Base-by-base conservation (phyloP, 768 basidiomycete species). In the Tubosaeta sp. region DNA sequence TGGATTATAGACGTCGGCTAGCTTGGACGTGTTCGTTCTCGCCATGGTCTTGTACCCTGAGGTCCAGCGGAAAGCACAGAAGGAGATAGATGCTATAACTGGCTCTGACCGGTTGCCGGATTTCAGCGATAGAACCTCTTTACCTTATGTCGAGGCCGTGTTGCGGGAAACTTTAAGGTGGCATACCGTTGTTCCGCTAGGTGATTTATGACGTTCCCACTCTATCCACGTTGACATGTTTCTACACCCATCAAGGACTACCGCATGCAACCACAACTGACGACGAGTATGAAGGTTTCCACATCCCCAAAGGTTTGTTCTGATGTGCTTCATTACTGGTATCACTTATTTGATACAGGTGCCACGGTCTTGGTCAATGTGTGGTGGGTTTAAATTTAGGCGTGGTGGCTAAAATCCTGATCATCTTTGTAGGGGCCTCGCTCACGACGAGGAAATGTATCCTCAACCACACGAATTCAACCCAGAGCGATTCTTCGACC, bases 401-500 rank as follows among this genome's bases (percentile, higher is more conserved):
- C 10, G 19, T 30, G 18, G 6, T 41, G 21, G 14, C 11, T 13
- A 42, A 41, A 10, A 7, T 4, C 39, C 41, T 48, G 14, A 63
- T 19, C 10, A n/a, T 21, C 39, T 40, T 14, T 16, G 14, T 34
- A 76, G 71, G 73, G 71, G 62, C 8, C 65, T 80, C 53, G 58
- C 65, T 9, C 70, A 71, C 31, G 70, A 78, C 39, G 63, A 64
- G 39, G 54, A 59, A 18, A 59, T 67, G 5, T 80, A 75, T 48
- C 53, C 65, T 2, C 57, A 76, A 36, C 75, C 79, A 4, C 58
- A 69, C 6, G 55, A 57, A 11, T 80, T 76, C 57, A 54, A 58
- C 1, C 79, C 77, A 11, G 70, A 71, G 18, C 66, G 77, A 12
- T 79, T 70, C 41, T 1, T 66, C 1, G 55, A 41, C 25, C 47